Evolutionary conservation across 768 basidiomycete genomes (phyloP).

Genomic region (Tylopilus sp.): DNA sequence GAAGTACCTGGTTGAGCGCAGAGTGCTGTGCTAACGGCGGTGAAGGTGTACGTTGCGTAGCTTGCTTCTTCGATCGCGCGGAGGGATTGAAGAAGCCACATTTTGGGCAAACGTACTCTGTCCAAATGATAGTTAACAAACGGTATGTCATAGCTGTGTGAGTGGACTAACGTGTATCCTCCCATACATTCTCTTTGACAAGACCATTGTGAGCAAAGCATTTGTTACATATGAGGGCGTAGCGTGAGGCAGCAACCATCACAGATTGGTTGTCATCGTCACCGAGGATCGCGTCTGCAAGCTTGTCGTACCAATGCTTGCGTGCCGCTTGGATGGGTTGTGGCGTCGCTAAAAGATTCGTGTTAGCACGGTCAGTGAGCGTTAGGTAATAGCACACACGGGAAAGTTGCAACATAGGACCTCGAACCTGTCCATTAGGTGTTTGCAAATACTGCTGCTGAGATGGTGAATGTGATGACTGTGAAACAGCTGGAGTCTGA

Average conservation of each 20-base stretch:
- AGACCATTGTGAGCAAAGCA: constrained; percentile 90
- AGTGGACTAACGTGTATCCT: constrained; percentile 67
- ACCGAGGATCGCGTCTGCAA: constrained; percentile 84
- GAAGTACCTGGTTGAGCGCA: constrained; percentile 9
- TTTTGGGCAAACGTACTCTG: constrained; percentile 85
- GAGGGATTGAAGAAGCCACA: constrained; percentile 80
- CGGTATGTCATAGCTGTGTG: not conserved
- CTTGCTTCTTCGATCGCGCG: constrained; percentile 30
- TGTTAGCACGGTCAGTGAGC: constrained; percentile 8
- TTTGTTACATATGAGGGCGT: constrained; percentile 84
- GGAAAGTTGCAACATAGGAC: constrained; percentile 35
- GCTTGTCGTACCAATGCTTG: constrained; percentile 82
- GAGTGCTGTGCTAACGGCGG: constrained; percentile 17
- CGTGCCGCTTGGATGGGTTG: constrained; percentile 47
- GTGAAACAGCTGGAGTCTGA: constrained; percentile 32
- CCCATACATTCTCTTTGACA: constrained; percentile 78
- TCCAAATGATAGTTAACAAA: constrained; percentile 3
- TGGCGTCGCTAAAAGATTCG: constrained; percentile 31
- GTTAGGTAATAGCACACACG: constrained; percentile 29
- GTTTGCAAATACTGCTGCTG: constrained; percentile 19
- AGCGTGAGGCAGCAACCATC: constrained; percentile 45
- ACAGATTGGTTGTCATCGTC: constrained; percentile 57
- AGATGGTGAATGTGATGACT: constrained; percentile 16
- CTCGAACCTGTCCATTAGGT: constrained; percentile 20
- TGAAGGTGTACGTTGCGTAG: constrained; percentile 25